Percentiles rank a stretch among this genome's conserved stretches.
phyloP scores from a whole-genome alignment of 352 stramenopile species.

The Phytophthora multivora region DNA sequence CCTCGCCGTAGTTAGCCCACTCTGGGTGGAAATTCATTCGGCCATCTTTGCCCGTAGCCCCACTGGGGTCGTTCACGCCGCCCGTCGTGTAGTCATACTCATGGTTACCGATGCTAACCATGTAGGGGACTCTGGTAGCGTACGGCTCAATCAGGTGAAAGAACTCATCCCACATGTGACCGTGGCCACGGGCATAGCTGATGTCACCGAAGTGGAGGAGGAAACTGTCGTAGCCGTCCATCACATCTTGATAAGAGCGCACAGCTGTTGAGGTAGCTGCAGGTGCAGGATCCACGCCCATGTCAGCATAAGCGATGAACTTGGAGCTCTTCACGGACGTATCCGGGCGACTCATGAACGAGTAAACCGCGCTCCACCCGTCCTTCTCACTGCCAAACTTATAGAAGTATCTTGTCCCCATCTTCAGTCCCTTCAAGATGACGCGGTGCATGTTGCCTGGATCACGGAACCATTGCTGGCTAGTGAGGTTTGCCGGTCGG shows the following conservation, averaged over 20 bases:
- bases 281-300: constrained; percentile 71
- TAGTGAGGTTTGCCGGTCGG: constrained; percentile 58
- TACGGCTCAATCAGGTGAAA: constrained; percentile 75
- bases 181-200: constrained; percentile 69
- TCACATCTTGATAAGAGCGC: constrained; percentile 64
- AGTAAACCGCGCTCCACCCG: constrained; percentile 71
- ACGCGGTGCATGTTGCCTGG: constrained; percentile 85
- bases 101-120: constrained; percentile 82
- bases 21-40: constrained; percentile 71
- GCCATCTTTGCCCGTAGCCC: constrained; percentile 46
- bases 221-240: constrained; percentile 72
- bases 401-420: constrained; percentile 68
- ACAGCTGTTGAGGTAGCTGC: constrained; percentile 64
- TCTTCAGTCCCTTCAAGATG: constrained; percentile 52
- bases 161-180: constrained; percentile 74
- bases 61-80: constrained; percentile 64
- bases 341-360: constrained; percentile 55
- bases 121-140: constrained; percentile 76
- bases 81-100: constrained; percentile 78
- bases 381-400: constrained; percentile 79
- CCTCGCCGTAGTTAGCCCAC: constrained; percentile 74
- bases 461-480: constrained; percentile 74
- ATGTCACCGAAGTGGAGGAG: constrained; percentile 81
- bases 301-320: constrained; percentile 85
- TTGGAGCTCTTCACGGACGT: constrained; percentile 50